A percentile compares a stretch with the other conserved stretches of the same genome.
These are phyloP conservation scores for Pugionium dolabratum DNA, from an alignment of 345 rosid species.

Conservation along the genomic window DNA sequence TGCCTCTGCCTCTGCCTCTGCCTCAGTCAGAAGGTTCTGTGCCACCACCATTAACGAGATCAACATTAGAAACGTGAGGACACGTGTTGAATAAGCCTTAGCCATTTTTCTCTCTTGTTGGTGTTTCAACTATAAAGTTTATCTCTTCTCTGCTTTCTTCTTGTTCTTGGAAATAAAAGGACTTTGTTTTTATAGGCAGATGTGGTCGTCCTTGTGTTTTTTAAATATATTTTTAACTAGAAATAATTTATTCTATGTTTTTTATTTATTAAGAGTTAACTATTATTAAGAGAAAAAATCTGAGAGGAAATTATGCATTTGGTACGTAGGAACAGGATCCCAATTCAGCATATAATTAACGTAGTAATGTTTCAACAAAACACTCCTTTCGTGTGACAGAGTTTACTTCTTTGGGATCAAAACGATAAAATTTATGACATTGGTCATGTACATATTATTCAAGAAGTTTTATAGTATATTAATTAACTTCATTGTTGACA, in stretches of 20 bases:
- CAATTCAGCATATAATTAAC: not conserved
- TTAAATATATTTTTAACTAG: not conserved
- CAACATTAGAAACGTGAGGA: slow-evolving; percentile 32
- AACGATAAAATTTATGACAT: not conserved
- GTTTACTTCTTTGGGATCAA: slow-evolving; percentile 6
- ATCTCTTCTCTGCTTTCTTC: slow-evolving; percentile 11
- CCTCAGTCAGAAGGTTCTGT: slow-evolving; percentile 25
- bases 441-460: not conserved
- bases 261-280: not conserved
- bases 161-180: slow-evolving; percentile 20
- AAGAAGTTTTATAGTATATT: not conserved
- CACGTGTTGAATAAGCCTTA: slow-evolving; percentile 13
- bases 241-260: not conserved
- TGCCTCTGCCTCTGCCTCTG: slow-evolving; percentile 39
- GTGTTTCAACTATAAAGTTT: not conserved
- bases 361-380: not conserved
- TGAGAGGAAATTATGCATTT: not conserved
- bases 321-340: not conserved
- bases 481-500: not conserved
- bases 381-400: not conserved
- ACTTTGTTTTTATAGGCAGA: slow-evolving; percentile 34
- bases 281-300: not conserved
- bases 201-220: slow-evolving; percentile 11
- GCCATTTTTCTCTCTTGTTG: slow-evolving; percentile 26
- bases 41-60: slow-evolving; percentile 34